Conservation (phyloP, 148 eudicot species). For the Chenopodium quinoa region DNA sequence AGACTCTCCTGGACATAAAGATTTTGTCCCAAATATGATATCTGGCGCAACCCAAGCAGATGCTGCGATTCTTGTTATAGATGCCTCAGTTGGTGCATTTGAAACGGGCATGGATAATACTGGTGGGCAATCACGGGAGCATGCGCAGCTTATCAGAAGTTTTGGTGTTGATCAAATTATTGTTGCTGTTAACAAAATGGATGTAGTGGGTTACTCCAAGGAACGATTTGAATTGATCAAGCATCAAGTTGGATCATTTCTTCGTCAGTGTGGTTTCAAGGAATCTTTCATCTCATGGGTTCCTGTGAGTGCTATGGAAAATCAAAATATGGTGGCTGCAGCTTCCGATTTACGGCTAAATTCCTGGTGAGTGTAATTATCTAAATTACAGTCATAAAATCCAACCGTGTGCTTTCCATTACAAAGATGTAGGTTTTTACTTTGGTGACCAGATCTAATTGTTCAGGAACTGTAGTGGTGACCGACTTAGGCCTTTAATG, state of each 20-base stretch:
- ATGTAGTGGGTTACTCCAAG: constrained; percentile 73
- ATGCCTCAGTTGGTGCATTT: constrained; percentile 87
- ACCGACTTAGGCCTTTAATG: not conserved
- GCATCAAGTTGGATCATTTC: constrained; percentile 81
- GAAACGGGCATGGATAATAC: constrained; percentile 79
- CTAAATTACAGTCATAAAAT: not conserved
- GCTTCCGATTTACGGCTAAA: constrained; percentile 73
- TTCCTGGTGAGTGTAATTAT: constrained; percentile 62
- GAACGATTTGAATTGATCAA: constrained; percentile 78
- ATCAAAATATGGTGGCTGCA: constrained; percentile 71
- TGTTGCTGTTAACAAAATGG: constrained; percentile 93
- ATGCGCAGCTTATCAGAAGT: constrained; percentile 91
- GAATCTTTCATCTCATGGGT: constrained; percentile 75
- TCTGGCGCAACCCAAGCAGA: constrained; percentile 99
- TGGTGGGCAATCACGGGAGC: constrained; percentile 95
- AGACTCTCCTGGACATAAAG: constrained; percentile 95
- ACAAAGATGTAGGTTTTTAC: not conserved
- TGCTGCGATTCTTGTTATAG: constrained; percentile 88
- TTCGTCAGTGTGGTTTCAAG: constrained; percentile 81
- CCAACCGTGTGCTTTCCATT: constrained; percentile 4
- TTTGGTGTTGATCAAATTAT: constrained; percentile 94
- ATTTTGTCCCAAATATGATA: constrained; percentile 99
- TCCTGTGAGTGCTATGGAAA: constrained; percentile 91
- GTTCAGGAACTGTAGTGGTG: not conserved
- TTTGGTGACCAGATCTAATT: not conserved